A percentile compares a stretch with the other conserved stretches of the same genome.
These are phyloP conservation scores for Ceratocystis albifundus DNA, from an alignment of 2,329 filamentous ascomycete species.

Conservation along the genomic window DNA sequence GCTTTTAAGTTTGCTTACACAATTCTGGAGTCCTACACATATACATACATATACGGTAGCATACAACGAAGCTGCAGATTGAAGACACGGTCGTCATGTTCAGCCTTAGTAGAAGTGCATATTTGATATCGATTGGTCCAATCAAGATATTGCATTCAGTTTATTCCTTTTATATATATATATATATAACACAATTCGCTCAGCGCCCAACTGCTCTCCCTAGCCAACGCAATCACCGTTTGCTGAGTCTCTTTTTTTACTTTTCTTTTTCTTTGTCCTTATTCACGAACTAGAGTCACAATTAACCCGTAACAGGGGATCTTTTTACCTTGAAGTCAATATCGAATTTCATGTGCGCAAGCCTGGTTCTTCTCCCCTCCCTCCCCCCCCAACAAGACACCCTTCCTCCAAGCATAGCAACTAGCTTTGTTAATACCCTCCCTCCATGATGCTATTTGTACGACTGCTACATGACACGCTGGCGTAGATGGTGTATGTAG, in stretches of 20 bases:
- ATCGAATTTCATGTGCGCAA: background rate
- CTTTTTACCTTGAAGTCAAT: background rate
- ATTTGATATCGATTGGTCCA: background rate
- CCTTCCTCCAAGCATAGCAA: too few relatives aligned
- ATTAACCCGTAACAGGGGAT: background rate
- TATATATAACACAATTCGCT: background rate
- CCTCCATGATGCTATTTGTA: background rate
- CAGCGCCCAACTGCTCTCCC: background rate
- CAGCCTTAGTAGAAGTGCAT: background rate
- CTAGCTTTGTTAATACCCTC: background rate
- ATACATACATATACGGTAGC: background rate
- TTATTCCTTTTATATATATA: background rate
- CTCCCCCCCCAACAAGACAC: too few relatives aligned
- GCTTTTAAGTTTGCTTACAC: conserved; percentile 2
- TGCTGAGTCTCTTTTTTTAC: too few relatives aligned
- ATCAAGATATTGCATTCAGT: background rate
- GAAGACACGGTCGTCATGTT: background rate
- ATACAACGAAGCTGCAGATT: conserved; percentile 6
- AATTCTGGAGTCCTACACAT: background rate
- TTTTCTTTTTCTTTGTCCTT: background rate
- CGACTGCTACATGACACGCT: background rate
- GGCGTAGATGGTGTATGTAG: background rate
- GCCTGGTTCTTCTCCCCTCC: background rate
- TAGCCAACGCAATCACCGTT: background rate
- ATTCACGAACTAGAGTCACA: background rate